Conservation (phyloP, 1,284 basidiomycete genomes). For the Tremellales sp. region DNA sequence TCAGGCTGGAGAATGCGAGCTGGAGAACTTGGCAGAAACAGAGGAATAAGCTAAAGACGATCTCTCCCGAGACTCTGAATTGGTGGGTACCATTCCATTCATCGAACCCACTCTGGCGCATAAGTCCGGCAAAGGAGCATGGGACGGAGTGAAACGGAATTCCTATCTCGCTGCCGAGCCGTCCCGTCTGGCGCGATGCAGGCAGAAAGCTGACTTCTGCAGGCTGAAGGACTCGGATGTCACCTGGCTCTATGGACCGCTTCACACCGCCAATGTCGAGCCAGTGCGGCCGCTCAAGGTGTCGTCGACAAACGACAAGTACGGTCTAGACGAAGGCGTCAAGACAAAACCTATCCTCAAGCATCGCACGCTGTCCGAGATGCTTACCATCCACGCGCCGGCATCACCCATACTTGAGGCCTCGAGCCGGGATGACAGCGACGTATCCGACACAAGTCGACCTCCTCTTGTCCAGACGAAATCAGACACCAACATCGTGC, state of each 20-base stretch:
- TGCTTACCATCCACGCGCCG: slow-evolving; percentile 61
- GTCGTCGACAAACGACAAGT: slow-evolving; percentile 54
- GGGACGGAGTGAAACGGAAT: too few species aligned
- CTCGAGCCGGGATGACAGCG: slow-evolving; percentile 32
- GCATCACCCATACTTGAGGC: slow-evolving; percentile 55
- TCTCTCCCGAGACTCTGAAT: slow-evolving; percentile 95
- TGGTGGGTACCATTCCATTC: slow-evolving; percentile 62
- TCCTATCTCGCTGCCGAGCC: too few species aligned
- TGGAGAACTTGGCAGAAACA: slow-evolving; percentile 99
- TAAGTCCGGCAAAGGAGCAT: too few species aligned
- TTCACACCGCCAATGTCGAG: slow-evolving; percentile 79
- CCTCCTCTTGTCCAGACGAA: slow-evolving; percentile 70
- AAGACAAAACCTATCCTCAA: slow-evolving; percentile 95
- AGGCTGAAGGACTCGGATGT: slow-evolving; percentile 99
- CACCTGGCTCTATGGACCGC: slow-evolving; percentile 96
- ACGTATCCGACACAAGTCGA: slow-evolving; percentile 46
- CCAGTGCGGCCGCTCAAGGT: slow-evolving; percentile 55
- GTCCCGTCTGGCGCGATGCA: too few species aligned
- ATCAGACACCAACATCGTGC: slow-evolving; percentile 70
- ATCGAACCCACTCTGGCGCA: too few species aligned
- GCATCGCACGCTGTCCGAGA: slow-evolving; percentile 86
- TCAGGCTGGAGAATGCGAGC: slow-evolving; percentile 91
- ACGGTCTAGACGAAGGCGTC: slow-evolving; percentile 50
- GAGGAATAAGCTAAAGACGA: slow-evolving; percentile 90
- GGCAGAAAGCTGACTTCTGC: slow-evolving; percentile 17